Evolutionary conservation across 2,329 filamentous ascomycete genomes (phyloP), one percentile per base, ranked within the genome.

Genomic region (Zalaria sp.): DNA sequence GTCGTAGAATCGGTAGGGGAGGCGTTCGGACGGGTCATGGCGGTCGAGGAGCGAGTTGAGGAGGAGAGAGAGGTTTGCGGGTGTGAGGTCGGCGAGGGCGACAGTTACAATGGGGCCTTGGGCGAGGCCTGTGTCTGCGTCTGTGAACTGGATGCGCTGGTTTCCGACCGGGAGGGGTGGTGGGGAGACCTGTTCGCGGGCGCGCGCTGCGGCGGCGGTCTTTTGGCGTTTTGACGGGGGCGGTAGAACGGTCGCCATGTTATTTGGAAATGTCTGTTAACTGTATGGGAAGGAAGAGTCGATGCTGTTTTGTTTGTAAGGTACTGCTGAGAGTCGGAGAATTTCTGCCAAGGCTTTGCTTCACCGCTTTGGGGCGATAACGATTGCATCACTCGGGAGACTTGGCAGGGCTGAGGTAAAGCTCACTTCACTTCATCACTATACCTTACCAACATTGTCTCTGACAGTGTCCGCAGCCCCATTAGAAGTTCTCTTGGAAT

Each of bases 151-250:
- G 38, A 93, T 79, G 60, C 56, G 53, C 43, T 58, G 55, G 46
- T 79, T 86, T 49, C 86, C 87, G 29, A 77, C 75, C 0, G 81
- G 74, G 39, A 82, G 73, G 25, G 61, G 60, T 36, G 39, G 78
- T 68, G 35, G 73, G 67, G 40, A 79, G 57, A 91, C 81, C 56
- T 93, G 86, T 37, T 77, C 67, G 49, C 78, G 72, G 5, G 82
- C 75, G 54, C 77, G 77, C 51, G 85, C 83, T 34, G 81, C 71
- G 25, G 73, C 73, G 51, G 84, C 84, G 39, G 81, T 77, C 61
- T 80, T 83, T 58, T 94, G 87, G 47, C 87, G 77, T 64, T 95
- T 96, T 40, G 81, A 88, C 4, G 85, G 84, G 37, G 84, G 86
- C n/a, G 86, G 86, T 4, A 81, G 60, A 38, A 88, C 65, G 4